Percentiles rank a stretch among this genome's conserved stretches.
Evolutionary conservation across 2,329 filamentous ascomycete genomes (phyloP).

Genomic region (Huntiella bhutanensis): DNA sequence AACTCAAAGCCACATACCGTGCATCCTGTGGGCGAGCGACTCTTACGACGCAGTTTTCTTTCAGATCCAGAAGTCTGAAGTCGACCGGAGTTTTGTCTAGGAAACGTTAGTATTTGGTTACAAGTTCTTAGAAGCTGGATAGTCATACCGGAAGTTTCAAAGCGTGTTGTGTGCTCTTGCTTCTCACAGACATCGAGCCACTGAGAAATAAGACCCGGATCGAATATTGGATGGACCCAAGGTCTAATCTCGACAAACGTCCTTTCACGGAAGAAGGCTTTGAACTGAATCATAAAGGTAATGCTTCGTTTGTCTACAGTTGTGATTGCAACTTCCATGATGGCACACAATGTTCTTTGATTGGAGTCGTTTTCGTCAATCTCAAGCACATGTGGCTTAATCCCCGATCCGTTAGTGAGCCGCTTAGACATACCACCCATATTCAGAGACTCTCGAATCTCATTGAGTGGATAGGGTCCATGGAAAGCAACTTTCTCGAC

Average conservation of each 20-base stretch:
- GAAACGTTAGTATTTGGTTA: background rate
- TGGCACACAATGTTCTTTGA: background rate
- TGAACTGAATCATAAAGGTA: conserved; percentile 5
- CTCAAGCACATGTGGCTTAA: background rate
- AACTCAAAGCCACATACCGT: conserved; percentile 25
- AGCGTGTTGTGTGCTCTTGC: background rate
- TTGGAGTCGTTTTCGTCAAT: background rate
- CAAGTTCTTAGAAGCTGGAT: background rate
- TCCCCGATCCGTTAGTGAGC: background rate
- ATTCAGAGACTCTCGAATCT: background rate
- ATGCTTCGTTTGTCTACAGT: background rate
- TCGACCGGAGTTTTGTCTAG: background rate
- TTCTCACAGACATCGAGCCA: conserved; percentile 1
- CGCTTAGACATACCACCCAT: background rate
- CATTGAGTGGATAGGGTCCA: background rate
- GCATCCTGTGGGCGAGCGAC: background rate
- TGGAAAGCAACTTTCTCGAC: background rate
- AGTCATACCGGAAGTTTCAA: background rate
- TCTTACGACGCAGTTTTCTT: background rate
- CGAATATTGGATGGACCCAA: background rate
- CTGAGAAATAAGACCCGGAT: background rate
- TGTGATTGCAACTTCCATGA: background rate
- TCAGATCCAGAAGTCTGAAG: background rate
- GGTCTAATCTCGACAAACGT: background rate
- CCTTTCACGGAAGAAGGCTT: background rate